Base-by-base conservation (phyloP, 495 filamentous ascomycete genomes). In the Penicillium pancosmium region DNA sequence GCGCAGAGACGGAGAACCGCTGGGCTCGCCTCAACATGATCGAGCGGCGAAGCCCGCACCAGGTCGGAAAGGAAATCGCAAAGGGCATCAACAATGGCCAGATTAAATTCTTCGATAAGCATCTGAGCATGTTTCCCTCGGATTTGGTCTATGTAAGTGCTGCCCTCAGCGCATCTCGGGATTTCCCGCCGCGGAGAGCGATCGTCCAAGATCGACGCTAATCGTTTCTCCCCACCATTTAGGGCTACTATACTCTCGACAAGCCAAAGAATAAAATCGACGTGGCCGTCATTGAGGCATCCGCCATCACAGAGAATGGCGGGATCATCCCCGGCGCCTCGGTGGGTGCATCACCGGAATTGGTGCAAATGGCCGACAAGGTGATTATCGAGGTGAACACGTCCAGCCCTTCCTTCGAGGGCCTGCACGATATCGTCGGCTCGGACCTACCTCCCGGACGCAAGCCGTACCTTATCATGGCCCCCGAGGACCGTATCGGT, bases 321-420 rank as follows among this genome's bases (percentile, higher is more conserved):
- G 91, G 90, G 52, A 93, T 96, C 68, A 90, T 96, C 41, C 91
- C 90, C 31, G 92, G 92, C 60, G 91, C 92, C 21, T 90, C 86
- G 25, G 92, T 96, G 13, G 92, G 92, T 51, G 92, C 92, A 3
- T 88, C 86, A 10, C 92, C 92, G 16, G 92, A 96, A 72, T 80
- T 96, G 34, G 80, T 96, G 56, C 91, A 95, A 74, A 88, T 93
- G 82, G 89, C 91, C 43, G 90, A 93, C 67, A 95, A 94, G 81
- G 88, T 96, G 72, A 91, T 96, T 65, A 91, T 96, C 62, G 92
- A 96, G 77, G 90, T 96, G 73, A 96, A 96, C 79, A 96, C 92
- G 1, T 77, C 90, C 5, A 84, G 88, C 40, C 92, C 92, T 7
- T 91, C 85, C 34, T 91, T 96, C 66, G 88, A 94, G 71, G 92